Evolutionary conservation across 1,284 basidiomycete genomes (phyloP).

Genomic region (Bjerkandera adusta): DNA sequence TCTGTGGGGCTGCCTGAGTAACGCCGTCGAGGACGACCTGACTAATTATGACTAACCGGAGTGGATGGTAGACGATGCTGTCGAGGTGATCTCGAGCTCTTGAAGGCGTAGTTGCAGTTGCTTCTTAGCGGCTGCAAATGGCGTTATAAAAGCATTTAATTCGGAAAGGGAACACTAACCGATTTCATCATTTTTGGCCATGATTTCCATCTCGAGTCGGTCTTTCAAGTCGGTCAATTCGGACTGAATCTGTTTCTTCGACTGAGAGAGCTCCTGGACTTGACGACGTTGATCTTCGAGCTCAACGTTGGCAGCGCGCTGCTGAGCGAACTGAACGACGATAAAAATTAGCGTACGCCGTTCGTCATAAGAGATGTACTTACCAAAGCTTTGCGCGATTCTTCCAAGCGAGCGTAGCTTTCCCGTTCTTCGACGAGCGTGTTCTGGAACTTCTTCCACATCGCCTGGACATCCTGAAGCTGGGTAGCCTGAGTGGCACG

Average conservation of each 20-base stretch:
- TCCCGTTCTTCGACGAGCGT: constrained; percentile 60
- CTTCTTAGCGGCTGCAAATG: constrained; percentile 48
- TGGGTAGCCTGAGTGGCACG: constrained; percentile 58
- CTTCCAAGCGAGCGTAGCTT: constrained; percentile 62
- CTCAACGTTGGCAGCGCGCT: constrained; percentile 62
- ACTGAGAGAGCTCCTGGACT: constrained; percentile 52
- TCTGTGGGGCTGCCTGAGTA: constrained; percentile 36
- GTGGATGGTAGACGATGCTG: constrained; percentile 58
- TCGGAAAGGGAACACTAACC: too few species aligned
- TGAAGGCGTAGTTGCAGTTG: constrained; percentile 62
- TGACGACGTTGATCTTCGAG: constrained; percentile 62
- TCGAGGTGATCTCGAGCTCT: constrained; percentile 63
- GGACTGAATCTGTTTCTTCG: constrained; percentile 58
- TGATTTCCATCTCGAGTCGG: constrained; percentile 50
- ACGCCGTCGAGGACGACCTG: background rate
- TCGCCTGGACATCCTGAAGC: constrained; percentile 61
- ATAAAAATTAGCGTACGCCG: constrained; percentile 2
- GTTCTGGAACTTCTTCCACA: constrained; percentile 69
- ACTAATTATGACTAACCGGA: constrained; percentile 40
- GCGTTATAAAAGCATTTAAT: background rate
- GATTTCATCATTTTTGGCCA: constrained; percentile 55
- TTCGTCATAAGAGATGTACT: constrained; percentile 20
- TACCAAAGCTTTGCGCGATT: constrained; percentile 71
- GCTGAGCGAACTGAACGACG: constrained; percentile 54
- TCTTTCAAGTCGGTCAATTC: constrained; percentile 56